Conservation (phyloP, 2,329 filamentous ascomycete genomes). For the Cercospora beticola region DNA sequence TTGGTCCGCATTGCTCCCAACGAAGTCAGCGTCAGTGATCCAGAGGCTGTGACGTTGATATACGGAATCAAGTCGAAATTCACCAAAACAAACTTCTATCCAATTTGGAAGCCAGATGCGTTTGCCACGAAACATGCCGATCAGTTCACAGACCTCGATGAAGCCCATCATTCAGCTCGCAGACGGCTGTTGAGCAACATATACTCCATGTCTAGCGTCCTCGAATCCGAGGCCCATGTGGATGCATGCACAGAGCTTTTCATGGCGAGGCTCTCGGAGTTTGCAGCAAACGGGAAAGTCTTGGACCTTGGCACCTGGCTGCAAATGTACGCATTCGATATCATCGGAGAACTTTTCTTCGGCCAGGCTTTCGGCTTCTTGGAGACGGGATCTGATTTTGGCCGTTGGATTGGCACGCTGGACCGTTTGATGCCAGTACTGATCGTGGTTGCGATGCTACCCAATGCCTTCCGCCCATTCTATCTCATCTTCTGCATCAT, state of each 20-base stretch:
- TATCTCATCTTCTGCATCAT: background rate
- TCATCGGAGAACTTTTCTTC: conserved; percentile 13
- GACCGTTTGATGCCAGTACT: background rate
- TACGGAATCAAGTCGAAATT: background rate
- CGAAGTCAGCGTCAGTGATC: background rate
- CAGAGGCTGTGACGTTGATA: background rate
- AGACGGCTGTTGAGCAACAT: conserved; percentile 1
- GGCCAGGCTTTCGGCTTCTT: conserved; percentile 15
- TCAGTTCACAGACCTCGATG: conserved; percentile 2
- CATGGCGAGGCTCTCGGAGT: background rate
- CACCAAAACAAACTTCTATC: background rate
- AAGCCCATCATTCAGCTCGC: background rate
- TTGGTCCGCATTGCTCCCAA: background rate
- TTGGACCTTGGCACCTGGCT: conserved; percentile 1
- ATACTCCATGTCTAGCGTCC: background rate
- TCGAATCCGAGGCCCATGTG: conserved; percentile 2
- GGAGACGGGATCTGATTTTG: conserved; percentile 9
- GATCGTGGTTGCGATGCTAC: background rate
- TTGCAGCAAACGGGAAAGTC: background rate
- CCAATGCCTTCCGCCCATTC: background rate
- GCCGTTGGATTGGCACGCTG: background rate
- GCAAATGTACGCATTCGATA: background rate
- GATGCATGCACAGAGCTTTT: conserved; percentile 1
- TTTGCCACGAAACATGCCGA: conserved; percentile 1
- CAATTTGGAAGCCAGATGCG: background rate